A percentile compares a stretch with the other conserved stretches of the same genome.
Evolutionary conservation across 2,329 filamentous ascomycete species (phyloP).

Genomic region (Diatrype stigma): DNA sequence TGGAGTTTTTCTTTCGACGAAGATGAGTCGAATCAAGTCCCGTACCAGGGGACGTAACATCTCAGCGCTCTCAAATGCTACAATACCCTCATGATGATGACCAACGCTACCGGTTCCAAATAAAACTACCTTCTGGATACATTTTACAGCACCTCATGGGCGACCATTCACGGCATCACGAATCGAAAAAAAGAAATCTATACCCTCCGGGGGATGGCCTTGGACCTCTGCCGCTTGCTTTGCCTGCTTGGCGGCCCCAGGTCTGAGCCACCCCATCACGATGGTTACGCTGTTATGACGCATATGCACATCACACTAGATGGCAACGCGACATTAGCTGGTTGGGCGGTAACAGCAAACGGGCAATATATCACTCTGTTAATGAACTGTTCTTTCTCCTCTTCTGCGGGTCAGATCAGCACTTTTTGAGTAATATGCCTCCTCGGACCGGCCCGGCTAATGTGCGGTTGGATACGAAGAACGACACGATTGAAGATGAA

Average conservation of each 20-base stretch:
- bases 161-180: slow-evolving; percentile 34
- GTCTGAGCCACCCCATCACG: slow-evolving; percentile 27
- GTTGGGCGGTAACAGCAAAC: slow-evolving; percentile 5
- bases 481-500: slow-evolving; percentile 28
- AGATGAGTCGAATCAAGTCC: slow-evolving; percentile 16
- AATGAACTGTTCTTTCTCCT: slow-evolving; percentile 18
- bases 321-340: slow-evolving; percentile 23
- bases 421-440: slow-evolving; percentile 15
- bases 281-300: slow-evolving; percentile 35
- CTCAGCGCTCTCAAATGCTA: slow-evolving; percentile 18
- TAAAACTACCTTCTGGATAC: slow-evolving; percentile 30
- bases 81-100: slow-evolving; percentile 28
- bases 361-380: slow-evolving; percentile 18
- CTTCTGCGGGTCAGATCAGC: slow-evolving; percentile 10
- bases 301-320: slow-evolving; percentile 31
- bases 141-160: slow-evolving; percentile 33
- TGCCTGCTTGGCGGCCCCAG: slow-evolving; percentile 17
- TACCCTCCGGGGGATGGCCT: slow-evolving; percentile 23
- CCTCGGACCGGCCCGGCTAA: slow-evolving; percentile 16
- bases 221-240: slow-evolving; percentile 9
- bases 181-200: slow-evolving; percentile 22
- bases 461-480: slow-evolving; percentile 25
- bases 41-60: slow-evolving; percentile 16
- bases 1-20: slow-evolving; percentile 15
- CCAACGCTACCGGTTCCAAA: slow-evolving; percentile 14